These are phyloP conservation scores for Mesembryanthemum crystallinum DNA, from an alignment of 148 eudicot genomes.

Conservation along the genomic window DNA sequence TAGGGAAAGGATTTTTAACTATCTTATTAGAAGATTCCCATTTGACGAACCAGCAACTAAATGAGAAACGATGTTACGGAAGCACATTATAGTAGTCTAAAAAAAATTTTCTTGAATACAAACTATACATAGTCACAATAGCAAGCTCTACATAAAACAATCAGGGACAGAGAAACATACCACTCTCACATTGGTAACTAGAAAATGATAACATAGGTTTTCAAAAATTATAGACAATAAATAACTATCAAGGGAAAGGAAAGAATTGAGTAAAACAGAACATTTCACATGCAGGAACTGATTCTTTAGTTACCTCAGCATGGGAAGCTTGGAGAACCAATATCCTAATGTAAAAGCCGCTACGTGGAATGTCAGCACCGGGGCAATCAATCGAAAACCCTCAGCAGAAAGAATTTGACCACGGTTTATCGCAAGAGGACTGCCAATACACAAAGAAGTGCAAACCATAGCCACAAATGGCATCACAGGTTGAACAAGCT, in stretches of 20 bases:
- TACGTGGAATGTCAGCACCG: slow-evolving; percentile 77
- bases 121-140: neutral
- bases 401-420: slow-evolving; percentile 68
- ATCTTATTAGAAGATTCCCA: no score
- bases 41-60: no score
- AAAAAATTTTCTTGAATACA: neutral
- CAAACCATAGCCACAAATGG: slow-evolving; percentile 92
- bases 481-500: slow-evolving; percentile 82
- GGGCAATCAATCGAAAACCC: slow-evolving; percentile 74
- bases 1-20: neutral
- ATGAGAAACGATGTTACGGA: no score
- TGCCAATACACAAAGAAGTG: slow-evolving; percentile 94
- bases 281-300: neutral
- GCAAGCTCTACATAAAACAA: neutral
- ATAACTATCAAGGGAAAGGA: neutral
- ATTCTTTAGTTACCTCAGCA: slow-evolving; percentile 42
- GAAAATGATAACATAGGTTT: neutral
- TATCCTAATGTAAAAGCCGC: slow-evolving; percentile 75
- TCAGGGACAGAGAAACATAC: neutral
- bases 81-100: no score
- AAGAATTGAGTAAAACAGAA: neutral
- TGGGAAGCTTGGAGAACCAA: slow-evolving; percentile 78
- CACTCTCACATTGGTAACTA: neutral
- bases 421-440: slow-evolving; percentile 91
- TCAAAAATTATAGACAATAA: neutral